Conservation (phyloP, 1,139 yeast species). For the Saccharomyces hybrid region DNA sequence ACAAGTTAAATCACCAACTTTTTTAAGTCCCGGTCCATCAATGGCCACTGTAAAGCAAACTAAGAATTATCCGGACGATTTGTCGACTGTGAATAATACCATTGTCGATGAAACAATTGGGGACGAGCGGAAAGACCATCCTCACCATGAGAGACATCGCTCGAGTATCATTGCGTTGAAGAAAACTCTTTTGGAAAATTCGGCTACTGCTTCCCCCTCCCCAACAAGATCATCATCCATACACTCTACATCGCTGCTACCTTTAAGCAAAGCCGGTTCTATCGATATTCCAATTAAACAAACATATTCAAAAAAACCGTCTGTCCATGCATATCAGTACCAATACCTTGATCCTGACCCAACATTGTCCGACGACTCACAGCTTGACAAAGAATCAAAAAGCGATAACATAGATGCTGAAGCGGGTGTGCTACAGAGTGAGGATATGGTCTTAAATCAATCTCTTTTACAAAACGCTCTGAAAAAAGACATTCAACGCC, state of each 20-base stretch:
- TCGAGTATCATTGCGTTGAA: constrained; percentile 22
- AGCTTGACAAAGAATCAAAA: neutral
- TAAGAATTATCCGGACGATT: constrained; percentile 1
- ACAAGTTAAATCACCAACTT: constrained; percentile 7
- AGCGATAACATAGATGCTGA: constrained; percentile 14
- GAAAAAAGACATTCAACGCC: constrained; percentile 18
- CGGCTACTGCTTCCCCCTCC: constrained; percentile 6
- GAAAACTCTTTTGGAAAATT: constrained; percentile 11
- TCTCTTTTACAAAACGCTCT: constrained; percentile 17
- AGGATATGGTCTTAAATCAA: constrained; percentile 24
- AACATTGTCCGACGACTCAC: neutral
- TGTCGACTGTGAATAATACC: neutral
- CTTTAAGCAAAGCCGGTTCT: constrained; percentile 4
- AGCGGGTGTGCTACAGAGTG: constrained; percentile 19
- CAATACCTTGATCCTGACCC: constrained; percentile 8
- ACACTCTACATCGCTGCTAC: constrained; percentile 2
- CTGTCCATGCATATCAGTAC: constrained; percentile 11
- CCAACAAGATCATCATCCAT: constrained; percentile 8
- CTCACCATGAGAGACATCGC: constrained; percentile 3
- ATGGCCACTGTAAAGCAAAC: constrained; percentile 21
- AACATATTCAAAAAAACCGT: neutral
- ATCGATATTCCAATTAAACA: constrained; percentile 3
- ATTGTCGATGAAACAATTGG: neutral
- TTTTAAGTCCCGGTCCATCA: constrained; percentile 21
- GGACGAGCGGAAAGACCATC: neutral